A percentile compares a stretch with the other conserved stretches of the same genome.
Evolutionary conservation across 2,329 filamentous ascomycete genomes (phyloP).

Genomic region (Dactylellina drechsleri): DNA sequence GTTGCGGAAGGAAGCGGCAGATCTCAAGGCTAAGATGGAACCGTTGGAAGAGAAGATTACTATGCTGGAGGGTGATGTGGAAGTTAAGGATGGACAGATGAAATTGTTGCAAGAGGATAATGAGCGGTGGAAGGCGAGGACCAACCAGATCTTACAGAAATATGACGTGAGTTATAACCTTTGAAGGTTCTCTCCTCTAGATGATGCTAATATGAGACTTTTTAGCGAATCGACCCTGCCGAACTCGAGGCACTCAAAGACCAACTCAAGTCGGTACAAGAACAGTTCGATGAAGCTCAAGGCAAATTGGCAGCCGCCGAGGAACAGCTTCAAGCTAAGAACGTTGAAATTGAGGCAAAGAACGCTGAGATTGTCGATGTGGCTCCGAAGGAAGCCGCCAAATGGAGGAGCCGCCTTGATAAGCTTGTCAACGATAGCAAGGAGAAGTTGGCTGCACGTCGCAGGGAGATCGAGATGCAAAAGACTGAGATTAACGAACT

Average conservation of each 20-base stretch:
- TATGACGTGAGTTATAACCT: slow-evolving; percentile 70
- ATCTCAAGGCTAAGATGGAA: slow-evolving; percentile 78
- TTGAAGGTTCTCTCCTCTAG: no score
- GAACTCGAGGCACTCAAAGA: slow-evolving; percentile 90
- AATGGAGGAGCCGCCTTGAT: slow-evolving; percentile 56
- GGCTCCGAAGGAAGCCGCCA: slow-evolving; percentile 35
- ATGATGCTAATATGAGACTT: not conserved
- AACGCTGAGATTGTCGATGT: slow-evolving; percentile 54
- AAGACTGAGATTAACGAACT: slow-evolving; percentile 43
- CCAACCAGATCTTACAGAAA: slow-evolving; percentile 93
- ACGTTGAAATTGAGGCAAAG: slow-evolving; percentile 55
- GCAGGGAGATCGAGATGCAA: slow-evolving; percentile 43
- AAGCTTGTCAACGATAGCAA: slow-evolving; percentile 58
- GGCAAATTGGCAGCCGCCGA: slow-evolving; percentile 60
- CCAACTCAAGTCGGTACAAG: slow-evolving; percentile 73
- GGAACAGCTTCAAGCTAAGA: slow-evolving; percentile 56
- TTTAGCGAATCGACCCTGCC: slow-evolving; percentile 81
- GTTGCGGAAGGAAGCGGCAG: slow-evolving; percentile 78
- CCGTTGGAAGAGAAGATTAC: slow-evolving; percentile 82
- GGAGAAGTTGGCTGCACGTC: slow-evolving; percentile 49
- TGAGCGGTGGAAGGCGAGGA: slow-evolving; percentile 94
- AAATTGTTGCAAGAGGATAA: slow-evolving; percentile 89
- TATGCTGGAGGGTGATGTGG: slow-evolving; percentile 82
- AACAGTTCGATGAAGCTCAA: slow-evolving; percentile 68
- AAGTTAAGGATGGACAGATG: slow-evolving; percentile 85